Evolutionary conservation across 2,329 filamentous ascomycete species (phyloP).

Genomic region (Fusarium newnesense): DNA sequence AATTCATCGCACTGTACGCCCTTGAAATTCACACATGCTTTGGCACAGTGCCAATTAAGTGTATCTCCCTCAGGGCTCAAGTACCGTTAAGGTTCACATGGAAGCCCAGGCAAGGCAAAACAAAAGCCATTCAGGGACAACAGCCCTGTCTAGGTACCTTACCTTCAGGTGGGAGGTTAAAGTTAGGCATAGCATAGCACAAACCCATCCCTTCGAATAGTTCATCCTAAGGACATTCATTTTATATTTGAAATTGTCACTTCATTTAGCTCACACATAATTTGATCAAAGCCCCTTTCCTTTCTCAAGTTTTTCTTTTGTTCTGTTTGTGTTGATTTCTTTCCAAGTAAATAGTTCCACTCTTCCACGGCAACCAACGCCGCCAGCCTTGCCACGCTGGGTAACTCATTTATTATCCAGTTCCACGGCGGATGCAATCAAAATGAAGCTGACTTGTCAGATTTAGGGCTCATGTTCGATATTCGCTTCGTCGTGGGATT

Average conservation of each 20-base stretch:
- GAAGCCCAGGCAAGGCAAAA: neutral
- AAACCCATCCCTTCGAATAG: slow-evolving; percentile 6
- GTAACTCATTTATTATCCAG: slow-evolving; percentile 40
- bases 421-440: slow-evolving; percentile 25
- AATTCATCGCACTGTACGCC: slow-evolving; percentile 23
- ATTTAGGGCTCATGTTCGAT: slow-evolving; percentile 14
- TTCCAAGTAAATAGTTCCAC: slow-evolving; percentile 42
- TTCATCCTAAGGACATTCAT: slow-evolving; percentile 3
- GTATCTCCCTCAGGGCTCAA: too few relatives aligned
- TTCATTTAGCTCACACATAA: slow-evolving; percentile 24
- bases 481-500: slow-evolving; percentile 10
- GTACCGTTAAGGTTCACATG: slow-evolving; percentile 24
- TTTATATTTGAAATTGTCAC: slow-evolving; percentile 15
- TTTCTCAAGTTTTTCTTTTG: slow-evolving; percentile 19
- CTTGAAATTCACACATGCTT: slow-evolving; percentile 28
- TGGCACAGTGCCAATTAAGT: slow-evolving; percentile 16
- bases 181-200: slow-evolving; percentile 4
- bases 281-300: slow-evolving; percentile 9
- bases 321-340: slow-evolving; percentile 41
- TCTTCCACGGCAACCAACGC: slow-evolving; percentile 43
- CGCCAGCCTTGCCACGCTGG: slow-evolving; percentile 37
- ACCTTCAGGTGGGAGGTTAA: neutral
- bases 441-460: slow-evolving; percentile 31
- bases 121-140: slow-evolving; percentile 12
- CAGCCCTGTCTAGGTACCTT: slow-evolving; percentile 9